A percentile compares a stretch with the other conserved stretches of the same genome.
These are phyloP conservation scores for Cymbopogon citratus DNA, from an alignment of 176 grass and related monocot species.

Conservation along the genomic window DNA sequence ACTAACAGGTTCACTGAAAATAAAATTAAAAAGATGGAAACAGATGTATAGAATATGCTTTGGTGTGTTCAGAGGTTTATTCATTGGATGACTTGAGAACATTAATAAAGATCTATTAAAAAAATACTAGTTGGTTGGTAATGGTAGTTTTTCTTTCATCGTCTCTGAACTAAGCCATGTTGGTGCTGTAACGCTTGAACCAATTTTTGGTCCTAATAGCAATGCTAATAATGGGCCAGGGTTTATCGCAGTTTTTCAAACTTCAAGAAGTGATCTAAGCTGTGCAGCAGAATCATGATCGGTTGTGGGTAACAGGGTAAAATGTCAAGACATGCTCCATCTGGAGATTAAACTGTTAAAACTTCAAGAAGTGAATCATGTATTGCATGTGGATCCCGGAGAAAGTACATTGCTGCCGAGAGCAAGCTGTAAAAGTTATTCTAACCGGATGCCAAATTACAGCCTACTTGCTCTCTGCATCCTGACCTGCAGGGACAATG, in stretches of 20 bases:
- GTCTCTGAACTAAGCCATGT: no score
- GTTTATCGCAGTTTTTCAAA: neutral
- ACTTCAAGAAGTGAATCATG: constrained; percentile 35
- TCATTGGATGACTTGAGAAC: no score
- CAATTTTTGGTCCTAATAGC: no score
- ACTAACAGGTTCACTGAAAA: no score
- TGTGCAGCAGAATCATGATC: constrained; percentile 24
- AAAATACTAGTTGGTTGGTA: no score
- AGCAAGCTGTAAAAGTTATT: constrained; percentile 33
- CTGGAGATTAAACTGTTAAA: constrained; percentile 26
- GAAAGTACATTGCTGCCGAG: neutral
- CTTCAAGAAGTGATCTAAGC: constrained; percentile 21
- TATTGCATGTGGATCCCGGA: constrained; percentile 41
- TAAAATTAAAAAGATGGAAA: no score
- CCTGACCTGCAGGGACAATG: constrained; percentile 14
- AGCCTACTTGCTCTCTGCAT: constrained; percentile 15
- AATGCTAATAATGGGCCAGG: no score
- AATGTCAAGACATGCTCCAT: constrained; percentile 30
- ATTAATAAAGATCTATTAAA: no score
- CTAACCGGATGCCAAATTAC: constrained; percentile 18
- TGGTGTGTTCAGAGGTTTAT: no score
- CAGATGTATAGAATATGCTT: no score
- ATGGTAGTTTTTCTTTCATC: no score
- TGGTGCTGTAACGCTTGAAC: no score
- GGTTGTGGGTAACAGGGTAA: constrained; percentile 24